These are phyloP conservation scores for Nemania sp. DNA, from an alignment of 2,329 filamentous ascomycete species.

Conservation along the genomic window DNA sequence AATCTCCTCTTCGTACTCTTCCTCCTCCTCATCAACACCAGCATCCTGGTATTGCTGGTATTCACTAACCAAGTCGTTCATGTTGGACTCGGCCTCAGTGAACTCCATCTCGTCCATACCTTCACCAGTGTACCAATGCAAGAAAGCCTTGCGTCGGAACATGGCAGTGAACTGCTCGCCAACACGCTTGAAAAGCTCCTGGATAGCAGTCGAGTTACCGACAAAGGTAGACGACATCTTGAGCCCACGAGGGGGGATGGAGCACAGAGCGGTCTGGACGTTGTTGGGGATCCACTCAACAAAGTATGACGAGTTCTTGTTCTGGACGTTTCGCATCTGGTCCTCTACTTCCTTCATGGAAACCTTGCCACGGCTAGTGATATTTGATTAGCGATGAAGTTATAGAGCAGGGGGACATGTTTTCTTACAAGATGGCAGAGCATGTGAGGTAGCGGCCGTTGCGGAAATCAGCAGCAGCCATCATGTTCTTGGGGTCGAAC, in stretches of 20 bases:
- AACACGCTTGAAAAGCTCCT: conserved; percentile 99
- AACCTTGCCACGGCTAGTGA: conserved; percentile 85
- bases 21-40: conserved; percentile 93
- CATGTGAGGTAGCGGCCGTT: conserved; percentile 99
- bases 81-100: conserved; percentile 99
- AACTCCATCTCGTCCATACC: conserved; percentile 99
- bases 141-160: conserved; percentile 99
- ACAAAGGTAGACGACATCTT: conserved; percentile 99
- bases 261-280: conserved; percentile 98
- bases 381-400: conserved; percentile 32
- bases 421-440: conserved; percentile 94
- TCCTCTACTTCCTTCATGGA: conserved; percentile 99
- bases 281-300: conserved; percentile 99
- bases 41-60: conserved; percentile 99
- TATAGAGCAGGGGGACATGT: background rate
- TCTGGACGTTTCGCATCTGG: conserved; percentile 99
- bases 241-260: conserved; percentile 93
- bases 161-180: conserved; percentile 99
- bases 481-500: conserved; percentile 99
- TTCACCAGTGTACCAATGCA: conserved; percentile 99
- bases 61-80: conserved; percentile 99
- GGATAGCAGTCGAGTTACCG: conserved; percentile 98
- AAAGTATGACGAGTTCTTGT: conserved; percentile 99
- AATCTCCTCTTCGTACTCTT: conserved; percentile 89
- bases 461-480: conserved; percentile 99